Evolutionary conservation across 2,329 filamentous ascomycete genomes (phyloP), one percentile per base, ranked within the genome.

Genomic region (Trichoderma atroviride): DNA sequence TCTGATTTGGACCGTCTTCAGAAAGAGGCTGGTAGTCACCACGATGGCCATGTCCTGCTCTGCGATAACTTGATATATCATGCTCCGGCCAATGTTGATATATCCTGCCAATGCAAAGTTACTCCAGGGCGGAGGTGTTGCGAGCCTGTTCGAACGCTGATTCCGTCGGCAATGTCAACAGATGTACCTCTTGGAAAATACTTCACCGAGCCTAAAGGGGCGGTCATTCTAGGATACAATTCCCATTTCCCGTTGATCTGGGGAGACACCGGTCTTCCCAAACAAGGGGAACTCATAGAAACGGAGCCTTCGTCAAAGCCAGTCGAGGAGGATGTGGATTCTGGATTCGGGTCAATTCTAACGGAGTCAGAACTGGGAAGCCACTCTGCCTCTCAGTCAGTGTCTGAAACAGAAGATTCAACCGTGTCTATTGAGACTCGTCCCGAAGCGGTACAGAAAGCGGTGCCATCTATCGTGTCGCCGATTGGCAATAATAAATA

Each of bases 301-400:
- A n/a, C 6, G 16, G 40, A 43, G 40, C 5, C 1, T n/a, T 3
- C 7, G 3, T 0, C 16, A 1, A 43, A n/a, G 2, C 2, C 5
- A 19, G n/a, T 43, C 4, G 16, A 43, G 19, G 40, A 43, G n/a
- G 3, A n/a, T 1, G 40, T 19, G 2, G 40, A 43, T 43, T 43
- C 40, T n/a, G 40, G 40, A 2, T 43, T 43, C 3, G 19, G 40
- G 0, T 43, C 40, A n/a, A 43, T 1, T 3, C 1, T 19, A 43
- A 9, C 16, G 9, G 16, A 10, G 40, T 43, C 40, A 2, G 40
- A 43, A 19, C 3, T 43, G n/a, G 40, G n/a, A 6, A 43, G 2
- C 16, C 19, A 10, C 40, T n/a, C n/a, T n/a, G n/a, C n/a, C n/a
- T n/a, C n/a, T n/a, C n/a, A n/a, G n/a, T n/a, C n/a, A n/a, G n/a